Base-by-base conservation (phyloP, 306 rosid species). In the Herpetospermum pedunculosum region DNA sequence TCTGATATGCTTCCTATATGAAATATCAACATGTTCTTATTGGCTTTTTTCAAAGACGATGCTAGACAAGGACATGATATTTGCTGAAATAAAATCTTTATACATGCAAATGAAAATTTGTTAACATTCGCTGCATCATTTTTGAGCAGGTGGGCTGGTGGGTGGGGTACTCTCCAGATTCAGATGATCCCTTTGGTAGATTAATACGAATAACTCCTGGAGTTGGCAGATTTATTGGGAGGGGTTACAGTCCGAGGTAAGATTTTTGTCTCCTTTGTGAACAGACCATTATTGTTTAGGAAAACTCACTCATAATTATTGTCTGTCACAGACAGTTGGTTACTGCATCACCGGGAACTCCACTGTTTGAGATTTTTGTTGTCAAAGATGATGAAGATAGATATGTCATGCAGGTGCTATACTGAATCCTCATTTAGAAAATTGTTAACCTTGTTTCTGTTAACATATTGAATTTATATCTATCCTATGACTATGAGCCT, bases 141-240 rank as follows among this genome's bases (percentile, higher is more conserved):
- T 69, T 55, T 75, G 48, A 82, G 78, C 90, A 95, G 99, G 96
- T 95, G 49, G 99, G 99, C 62, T 95, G 99, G 97, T 95, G 97
- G 97, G 97, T 92, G 23, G 99, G 99, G 75, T 92, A 82, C 89
- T 86, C 99, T 35, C 86, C 89, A 84, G 88, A 83, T 70, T 83
- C 93, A 35, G 96, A 85, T n/a, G 88, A 92, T 75, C 99, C 99
- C 30, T 91, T 89, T 80, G 99, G 97, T 58, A 84, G 96, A 81
- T 74, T 95, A 57, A 77, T 95, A 72, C 96, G 78, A n/a, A 76
- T 95, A 50, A 89, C 92, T 81, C 99, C 99, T 32, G 86, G 89
- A 25, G 84, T 95, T 87, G 99, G 99, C 30, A 88, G 87, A 83
- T 95, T 91, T 44, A 70, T 95, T 55, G 96, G 96, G 73, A 87